Conservation (phyloP, 345 rosid genomes). For the Leavenworthia alabamica region DNA sequence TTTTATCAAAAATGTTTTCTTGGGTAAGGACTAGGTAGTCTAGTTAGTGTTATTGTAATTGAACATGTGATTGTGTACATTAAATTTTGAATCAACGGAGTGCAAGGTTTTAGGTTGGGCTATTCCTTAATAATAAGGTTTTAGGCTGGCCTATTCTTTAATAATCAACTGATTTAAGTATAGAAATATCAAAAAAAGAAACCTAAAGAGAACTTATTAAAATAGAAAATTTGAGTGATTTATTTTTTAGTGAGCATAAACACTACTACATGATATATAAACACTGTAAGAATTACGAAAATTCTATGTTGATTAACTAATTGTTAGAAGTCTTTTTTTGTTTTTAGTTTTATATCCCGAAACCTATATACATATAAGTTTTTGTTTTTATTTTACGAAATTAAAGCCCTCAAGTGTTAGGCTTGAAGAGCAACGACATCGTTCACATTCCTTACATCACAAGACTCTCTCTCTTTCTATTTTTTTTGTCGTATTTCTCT, state of each 20-base stretch:
- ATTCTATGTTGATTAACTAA: not conserved
- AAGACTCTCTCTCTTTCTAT: conserved; percentile 10
- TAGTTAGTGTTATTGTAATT: not conserved
- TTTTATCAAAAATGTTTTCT: not conserved
- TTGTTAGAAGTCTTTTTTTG: not conserved
- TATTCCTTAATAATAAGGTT: not conserved
- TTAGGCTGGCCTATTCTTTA: not conserved
- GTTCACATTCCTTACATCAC: conserved; percentile 9
- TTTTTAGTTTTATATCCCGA: not conserved
- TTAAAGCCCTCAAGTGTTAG: not conserved
- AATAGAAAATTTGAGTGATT: too few species aligned
- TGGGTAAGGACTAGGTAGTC: not conserved
- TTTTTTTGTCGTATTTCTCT: not conserved
- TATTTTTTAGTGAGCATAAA: too few species aligned
- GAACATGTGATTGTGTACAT: not conserved
- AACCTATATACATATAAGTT: not conserved
- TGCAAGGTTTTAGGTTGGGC: not conserved
- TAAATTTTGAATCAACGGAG: not conserved
- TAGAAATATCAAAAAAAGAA: not conserved
- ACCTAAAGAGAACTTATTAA: too few species aligned
- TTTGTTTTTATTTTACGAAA: not conserved
- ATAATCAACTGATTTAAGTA: not conserved
- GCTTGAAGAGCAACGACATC: not conserved
- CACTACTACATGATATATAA: not conserved
- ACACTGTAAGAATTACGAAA: not conserved